Evolutionary conservation across 2,329 filamentous ascomycete genomes (phyloP), one percentile per base, ranked within the genome.

Genomic region (Cyphellophora europaea): DNA sequence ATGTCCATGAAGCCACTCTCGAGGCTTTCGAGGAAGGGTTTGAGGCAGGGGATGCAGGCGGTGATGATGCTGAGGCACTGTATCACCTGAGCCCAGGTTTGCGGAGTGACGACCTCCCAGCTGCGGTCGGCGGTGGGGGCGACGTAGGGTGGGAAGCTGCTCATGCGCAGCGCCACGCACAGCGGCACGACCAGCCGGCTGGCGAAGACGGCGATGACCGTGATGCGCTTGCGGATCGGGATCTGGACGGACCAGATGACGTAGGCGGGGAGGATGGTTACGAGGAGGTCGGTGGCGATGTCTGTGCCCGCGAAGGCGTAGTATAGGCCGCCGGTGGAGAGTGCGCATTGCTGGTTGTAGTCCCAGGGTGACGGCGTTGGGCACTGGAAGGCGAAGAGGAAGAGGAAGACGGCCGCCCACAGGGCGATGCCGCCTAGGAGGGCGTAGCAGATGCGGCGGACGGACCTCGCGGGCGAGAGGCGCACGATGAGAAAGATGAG

Each of bases 311-410:
- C 23, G 23, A 33, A 10, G 16, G 35, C 27, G 13, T 37, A 33
- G 30, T 33, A 32, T 14, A 37, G 30, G 10, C 18, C 30, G 11
- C 30, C 27, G 12, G 27, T 12, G 27, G 27, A 31, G n/a, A n/a
- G n/a, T n/a, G n/a, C n/a, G n/a, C n/a, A n/a, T 21, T 29, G 25
- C 17, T 32, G 14, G 19, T n/a, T 27, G 19, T 36, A 36, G 27
- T 36, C 29, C 34, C 34, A 36, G 11, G 27, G 14, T 21, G 15
- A 19, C n/a, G 34, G 34, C 10, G 29, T 17, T 23, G 27, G 34
- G 29, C 48, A 51, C 38, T 51, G 48, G 27, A 50, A 43, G 4
- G 44, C 40, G 19, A 49, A 40, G 15, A 37, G 30, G 15, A 49
- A 25, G 28, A 45, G 29, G 4, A 41, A 38, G 5, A 35, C 19